Evolutionary conservation across 306 rosid genomes (phyloP).

Genomic region (Sphenostylis stenocarpa): DNA sequence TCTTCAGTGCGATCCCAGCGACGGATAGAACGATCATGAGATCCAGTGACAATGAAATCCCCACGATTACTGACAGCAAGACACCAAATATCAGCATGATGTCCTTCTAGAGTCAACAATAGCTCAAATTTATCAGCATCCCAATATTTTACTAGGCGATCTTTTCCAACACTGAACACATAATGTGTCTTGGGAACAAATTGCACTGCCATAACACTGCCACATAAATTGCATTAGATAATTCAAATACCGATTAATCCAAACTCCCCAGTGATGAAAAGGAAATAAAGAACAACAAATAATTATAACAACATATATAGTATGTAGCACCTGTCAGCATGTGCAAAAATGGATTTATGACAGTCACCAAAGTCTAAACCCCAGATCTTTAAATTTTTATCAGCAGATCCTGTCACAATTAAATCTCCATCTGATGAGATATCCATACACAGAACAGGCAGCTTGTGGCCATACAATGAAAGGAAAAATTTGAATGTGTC

Average conservation of each 20-base stretch:
- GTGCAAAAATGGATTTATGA: slow-evolving; percentile 93
- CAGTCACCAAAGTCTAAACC: slow-evolving; percentile 97
- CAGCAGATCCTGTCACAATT: slow-evolving; percentile 92
- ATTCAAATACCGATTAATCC: slow-evolving; percentile 11
- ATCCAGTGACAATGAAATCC: slow-evolving; percentile 89
- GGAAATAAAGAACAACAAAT: background rate
- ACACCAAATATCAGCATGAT: slow-evolving; percentile 93
- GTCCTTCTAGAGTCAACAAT: slow-evolving; percentile 92
- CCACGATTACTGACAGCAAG: slow-evolving; percentile 89
- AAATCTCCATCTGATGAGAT: slow-evolving; percentile 93
- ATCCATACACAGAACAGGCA: slow-evolving; percentile 96
- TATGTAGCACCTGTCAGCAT: slow-evolving; percentile 73
- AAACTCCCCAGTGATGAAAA: background rate
- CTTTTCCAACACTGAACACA: slow-evolving; percentile 90
- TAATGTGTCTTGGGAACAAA: slow-evolving; percentile 88
- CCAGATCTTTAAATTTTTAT: slow-evolving; percentile 95
- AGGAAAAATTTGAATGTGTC: slow-evolving; percentile 82
- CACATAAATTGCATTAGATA: slow-evolving; percentile 36
- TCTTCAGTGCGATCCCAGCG: slow-evolving; percentile 99
- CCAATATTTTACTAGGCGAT: slow-evolving; percentile 83
- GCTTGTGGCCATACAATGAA: slow-evolving; percentile 87
- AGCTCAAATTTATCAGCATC: slow-evolving; percentile 96
- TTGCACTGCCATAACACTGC: slow-evolving; percentile 87
- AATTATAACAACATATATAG: background rate
- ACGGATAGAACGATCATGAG: slow-evolving; percentile 91